Evolutionary conservation across 768 basidiomycete species (phyloP).

Genomic region (Tulasnella sp.): DNA sequence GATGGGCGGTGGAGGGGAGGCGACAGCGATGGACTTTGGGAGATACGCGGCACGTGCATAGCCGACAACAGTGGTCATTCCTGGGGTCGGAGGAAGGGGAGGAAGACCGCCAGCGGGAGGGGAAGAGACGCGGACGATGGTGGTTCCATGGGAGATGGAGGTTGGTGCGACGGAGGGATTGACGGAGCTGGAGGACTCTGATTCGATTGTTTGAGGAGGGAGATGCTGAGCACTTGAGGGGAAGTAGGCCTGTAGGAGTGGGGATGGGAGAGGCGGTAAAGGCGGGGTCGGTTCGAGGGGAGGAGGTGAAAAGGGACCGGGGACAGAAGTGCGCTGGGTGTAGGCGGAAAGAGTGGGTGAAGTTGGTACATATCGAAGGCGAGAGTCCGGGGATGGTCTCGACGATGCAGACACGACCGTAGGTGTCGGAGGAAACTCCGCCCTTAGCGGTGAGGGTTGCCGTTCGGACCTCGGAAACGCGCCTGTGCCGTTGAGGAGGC

Average conservation of each 20-base stretch:
- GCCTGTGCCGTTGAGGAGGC: not conserved
- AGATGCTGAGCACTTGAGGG: not conserved
- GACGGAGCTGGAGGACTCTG: not conserved
- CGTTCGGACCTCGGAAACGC: not conserved
- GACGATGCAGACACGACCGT: not conserved
- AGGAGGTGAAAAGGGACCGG: conserved; percentile 23
- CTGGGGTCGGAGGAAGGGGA: not conserved
- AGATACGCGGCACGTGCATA: conserved; percentile 11
- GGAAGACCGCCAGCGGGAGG: not conserved
- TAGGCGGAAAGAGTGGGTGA: conserved; percentile 19
- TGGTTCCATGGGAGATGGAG: not conserved
- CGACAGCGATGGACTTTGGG: conserved; percentile 1
- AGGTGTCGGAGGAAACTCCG: not conserved
- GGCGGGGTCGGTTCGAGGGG: conserved; percentile 24
- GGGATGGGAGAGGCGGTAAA: conserved; percentile 24
- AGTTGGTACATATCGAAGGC: not conserved
- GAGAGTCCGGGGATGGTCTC: not conserved
- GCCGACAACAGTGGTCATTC: conserved; percentile 1
- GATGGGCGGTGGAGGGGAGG: not conserved
- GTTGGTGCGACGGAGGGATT: not conserved
- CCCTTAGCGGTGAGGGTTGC: not conserved
- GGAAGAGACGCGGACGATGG: not conserved
- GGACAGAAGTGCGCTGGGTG: conserved; percentile 24
- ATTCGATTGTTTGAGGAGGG: not conserved
- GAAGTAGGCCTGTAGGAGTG: conserved; percentile 18